Evolutionary conservation across 192 early-diverging fungal genomes (phyloP).

Genomic region (Podila horticola): DNA sequence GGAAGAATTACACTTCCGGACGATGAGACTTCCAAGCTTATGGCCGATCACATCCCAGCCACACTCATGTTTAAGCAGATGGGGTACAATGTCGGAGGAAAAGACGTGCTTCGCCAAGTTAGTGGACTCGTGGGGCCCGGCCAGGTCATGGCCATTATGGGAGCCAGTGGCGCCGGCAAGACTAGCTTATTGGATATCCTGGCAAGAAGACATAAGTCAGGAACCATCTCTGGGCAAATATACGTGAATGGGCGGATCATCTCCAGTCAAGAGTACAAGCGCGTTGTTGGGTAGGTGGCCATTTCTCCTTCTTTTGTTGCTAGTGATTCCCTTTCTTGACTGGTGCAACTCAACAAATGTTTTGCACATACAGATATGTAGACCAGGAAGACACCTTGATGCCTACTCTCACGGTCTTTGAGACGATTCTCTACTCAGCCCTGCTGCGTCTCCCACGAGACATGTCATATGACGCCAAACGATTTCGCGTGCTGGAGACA

Average conservation of each 20-base stretch:
- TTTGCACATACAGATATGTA: conserved; percentile 69
- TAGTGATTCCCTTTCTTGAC: background rate
- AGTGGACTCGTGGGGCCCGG: conserved; percentile 84
- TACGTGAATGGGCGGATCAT: conserved; percentile 80
- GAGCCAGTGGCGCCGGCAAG: conserved; percentile 93
- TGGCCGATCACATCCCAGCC: conserved; percentile 77
- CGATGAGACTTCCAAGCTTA: conserved; percentile 72
- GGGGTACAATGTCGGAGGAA: conserved; percentile 62
- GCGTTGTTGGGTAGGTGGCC: conserved; percentile 69
- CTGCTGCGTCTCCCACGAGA: conserved; percentile 79
- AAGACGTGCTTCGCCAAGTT: conserved; percentile 59
- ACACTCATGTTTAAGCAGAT: conserved; percentile 68
- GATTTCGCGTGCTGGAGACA: conserved; percentile 77
- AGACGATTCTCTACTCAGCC: conserved; percentile 91
- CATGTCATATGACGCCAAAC: conserved; percentile 75
- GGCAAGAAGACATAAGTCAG: conserved; percentile 77
- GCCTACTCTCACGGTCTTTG: conserved; percentile 89
- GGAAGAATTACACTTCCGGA: conserved; percentile 54
- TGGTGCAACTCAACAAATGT: background rate
- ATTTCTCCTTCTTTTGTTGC: background rate
- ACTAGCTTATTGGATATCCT: conserved; percentile 93
- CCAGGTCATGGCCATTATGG: conserved; percentile 93
- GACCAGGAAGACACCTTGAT: conserved; percentile 93
- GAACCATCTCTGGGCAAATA: conserved; percentile 77
- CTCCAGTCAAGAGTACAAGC: conserved; percentile 73